These are phyloP conservation scores for Acer negundo DNA, from an alignment of 345 rosid species.

Conservation along the genomic window DNA sequence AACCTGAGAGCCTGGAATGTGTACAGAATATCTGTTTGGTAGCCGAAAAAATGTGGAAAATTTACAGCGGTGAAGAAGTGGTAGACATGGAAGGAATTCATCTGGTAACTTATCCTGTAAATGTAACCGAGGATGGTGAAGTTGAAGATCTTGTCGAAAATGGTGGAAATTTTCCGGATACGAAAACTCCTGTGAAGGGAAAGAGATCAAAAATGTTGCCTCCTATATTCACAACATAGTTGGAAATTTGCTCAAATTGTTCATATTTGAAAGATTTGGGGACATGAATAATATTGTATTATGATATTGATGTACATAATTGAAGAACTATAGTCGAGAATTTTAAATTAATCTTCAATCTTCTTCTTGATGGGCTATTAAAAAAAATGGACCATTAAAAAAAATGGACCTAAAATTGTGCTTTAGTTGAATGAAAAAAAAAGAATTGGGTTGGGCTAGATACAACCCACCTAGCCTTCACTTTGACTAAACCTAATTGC, in stretches of 20 bases:
- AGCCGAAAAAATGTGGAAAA: constrained; percentile 74
- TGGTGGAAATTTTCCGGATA: constrained; percentile 69
- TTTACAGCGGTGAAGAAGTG: constrained; percentile 61
- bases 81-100: constrained; percentile 82
- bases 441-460: too few species aligned
- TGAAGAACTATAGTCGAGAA: too few species aligned
- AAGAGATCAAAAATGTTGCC: constrained; percentile 70
- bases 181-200: constrained; percentile 69
- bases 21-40: constrained; percentile 45
- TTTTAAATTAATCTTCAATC: too few species aligned
- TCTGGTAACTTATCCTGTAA: constrained; percentile 64
- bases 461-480: too few species aligned
- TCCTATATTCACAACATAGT: constrained; percentile 61
- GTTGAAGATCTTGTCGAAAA: constrained; percentile 48
- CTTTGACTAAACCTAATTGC: too few species aligned
- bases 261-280: background rate
- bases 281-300: background rate
- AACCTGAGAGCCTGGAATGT: constrained; percentile 68
- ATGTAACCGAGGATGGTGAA: constrained; percentile 53
- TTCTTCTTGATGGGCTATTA: too few species aligned
- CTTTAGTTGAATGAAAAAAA: too few species aligned
- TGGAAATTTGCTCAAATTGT: background rate
- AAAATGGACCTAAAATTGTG: too few species aligned
- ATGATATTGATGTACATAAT: too few species aligned
- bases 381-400: too few species aligned